Percentiles rank a stretch among this genome's conserved stretches.
Evolutionary conservation across 352 stramenopile genomes (phyloP).

Genomic region (Globisporangium sylvaticum): DNA sequence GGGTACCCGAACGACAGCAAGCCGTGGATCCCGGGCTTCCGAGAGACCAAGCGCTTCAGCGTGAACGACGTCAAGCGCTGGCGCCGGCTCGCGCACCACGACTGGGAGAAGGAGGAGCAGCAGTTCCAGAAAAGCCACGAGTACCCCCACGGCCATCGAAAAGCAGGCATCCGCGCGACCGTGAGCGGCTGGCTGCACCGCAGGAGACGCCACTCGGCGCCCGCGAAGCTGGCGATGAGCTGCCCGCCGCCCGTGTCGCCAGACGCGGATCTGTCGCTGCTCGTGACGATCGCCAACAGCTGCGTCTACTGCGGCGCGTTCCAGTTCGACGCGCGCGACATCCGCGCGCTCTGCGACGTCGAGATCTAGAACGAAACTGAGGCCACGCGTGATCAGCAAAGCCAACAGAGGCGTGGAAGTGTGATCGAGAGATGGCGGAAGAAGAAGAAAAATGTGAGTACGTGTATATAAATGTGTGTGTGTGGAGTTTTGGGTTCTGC

Average conservation of each 20-base stretch:
- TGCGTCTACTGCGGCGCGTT: conserved; percentile 58
- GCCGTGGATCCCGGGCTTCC: conserved; percentile 61
- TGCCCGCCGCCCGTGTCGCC: conserved; percentile 34
- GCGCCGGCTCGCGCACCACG: conserved; percentile 61
- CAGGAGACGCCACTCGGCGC: conserved; percentile 14
- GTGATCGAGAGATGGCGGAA: too few relatives aligned
- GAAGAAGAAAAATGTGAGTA: not conserved
- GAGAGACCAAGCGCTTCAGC: conserved; percentile 64
- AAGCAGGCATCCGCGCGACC: conserved; percentile 17
- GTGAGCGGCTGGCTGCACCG: conserved; percentile 24
- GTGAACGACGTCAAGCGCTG: conserved; percentile 77
- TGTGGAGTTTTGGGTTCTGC: not conserved
- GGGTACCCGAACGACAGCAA: conserved; percentile 45
- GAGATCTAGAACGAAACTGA: conserved; percentile 20
- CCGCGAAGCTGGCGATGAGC: conserved; percentile 32
- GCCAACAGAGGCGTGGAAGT: too few relatives aligned
- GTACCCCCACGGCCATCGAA: not conserved
- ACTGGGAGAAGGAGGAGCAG: conserved; percentile 55
- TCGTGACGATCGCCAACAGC: conserved; percentile 66
- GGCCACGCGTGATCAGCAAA: not conserved
- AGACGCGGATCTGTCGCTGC: conserved; percentile 31
- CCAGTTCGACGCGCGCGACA: conserved; percentile 45
- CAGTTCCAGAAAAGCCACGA: conserved; percentile 19
- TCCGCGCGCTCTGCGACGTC: conserved; percentile 60
- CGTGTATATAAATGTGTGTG: not conserved